These are phyloP conservation scores for Dillenia suffruticosa DNA, from an alignment of 164 flowering plant genomes.

Conservation along the genomic window DNA sequence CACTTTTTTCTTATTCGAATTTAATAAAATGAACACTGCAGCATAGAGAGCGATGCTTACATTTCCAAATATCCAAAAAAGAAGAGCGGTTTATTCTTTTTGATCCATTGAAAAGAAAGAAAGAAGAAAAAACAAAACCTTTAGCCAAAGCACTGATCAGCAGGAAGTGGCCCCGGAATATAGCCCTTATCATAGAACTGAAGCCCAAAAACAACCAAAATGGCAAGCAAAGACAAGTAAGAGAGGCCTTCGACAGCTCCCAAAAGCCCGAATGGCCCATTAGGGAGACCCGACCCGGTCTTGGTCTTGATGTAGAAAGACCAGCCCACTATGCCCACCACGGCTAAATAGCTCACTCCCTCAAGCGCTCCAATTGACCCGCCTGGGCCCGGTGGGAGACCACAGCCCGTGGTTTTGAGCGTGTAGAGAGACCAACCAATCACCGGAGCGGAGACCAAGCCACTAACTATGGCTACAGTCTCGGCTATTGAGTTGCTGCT, in stretches of 20 bases:
- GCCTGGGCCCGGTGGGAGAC: conserved; percentile 95
- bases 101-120: background rate
- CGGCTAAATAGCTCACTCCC: conserved; percentile 81
- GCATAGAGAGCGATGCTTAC: too few species aligned
- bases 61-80: too few species aligned
- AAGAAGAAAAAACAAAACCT: background rate
- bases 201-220: conserved; percentile 71
- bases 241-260: conserved; percentile 96
- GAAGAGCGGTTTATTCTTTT: too few species aligned
- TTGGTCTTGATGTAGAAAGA: conserved; percentile 77
- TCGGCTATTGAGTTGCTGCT: conserved; percentile 27
- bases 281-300: conserved; percentile 86
- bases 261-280: conserved; percentile 79
- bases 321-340: conserved; percentile 75
- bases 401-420: conserved; percentile 92
- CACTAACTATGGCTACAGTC: conserved; percentile 61
- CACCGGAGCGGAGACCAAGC: conserved; percentile 71
- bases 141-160: conserved; percentile 85
- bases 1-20: too few species aligned
- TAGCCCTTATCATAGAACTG: conserved; percentile 67
- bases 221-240: conserved; percentile 58
- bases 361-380: conserved; percentile 94
- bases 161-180: conserved; percentile 87
- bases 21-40: too few species aligned
- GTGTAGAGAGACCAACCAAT: conserved; percentile 97